A percentile compares a stretch with the other conserved stretches of the same genome.
Conservation (phyloP, 441 rosid genomes). For the Mallotus repandus region DNA sequence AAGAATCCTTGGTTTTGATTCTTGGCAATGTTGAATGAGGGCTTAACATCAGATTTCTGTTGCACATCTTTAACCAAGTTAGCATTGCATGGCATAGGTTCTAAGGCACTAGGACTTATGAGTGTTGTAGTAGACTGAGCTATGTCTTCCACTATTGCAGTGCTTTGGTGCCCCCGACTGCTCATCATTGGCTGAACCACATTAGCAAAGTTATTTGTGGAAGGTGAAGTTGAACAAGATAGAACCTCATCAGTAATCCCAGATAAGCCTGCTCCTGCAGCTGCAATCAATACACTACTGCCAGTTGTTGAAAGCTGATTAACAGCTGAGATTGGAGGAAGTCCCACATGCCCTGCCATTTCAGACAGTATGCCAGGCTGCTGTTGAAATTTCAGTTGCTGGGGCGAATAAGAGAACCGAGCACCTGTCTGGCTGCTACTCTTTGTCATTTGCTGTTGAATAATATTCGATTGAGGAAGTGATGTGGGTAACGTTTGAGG, state of each 20-base stretch:
- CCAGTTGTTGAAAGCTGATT: conserved; percentile 40
- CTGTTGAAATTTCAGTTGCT: conserved; percentile 41
- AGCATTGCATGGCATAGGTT: conserved; percentile 36
- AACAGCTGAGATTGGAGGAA: conserved; percentile 26
- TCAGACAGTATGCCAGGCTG: conserved; percentile 43
- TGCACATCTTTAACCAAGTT: conserved; percentile 39
- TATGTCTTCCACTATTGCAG: conserved; percentile 44
- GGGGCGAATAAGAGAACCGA: conserved; percentile 40
- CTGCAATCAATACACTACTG: conserved; percentile 34
- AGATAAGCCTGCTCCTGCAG: conserved; percentile 47
- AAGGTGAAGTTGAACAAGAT: conserved; percentile 60
- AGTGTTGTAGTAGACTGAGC: conserved; percentile 45
- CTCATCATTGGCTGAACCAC: conserved; percentile 38
- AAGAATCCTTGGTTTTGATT: conserved; percentile 48
- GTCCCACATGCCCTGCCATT: conserved; percentile 40
- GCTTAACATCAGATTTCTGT: conserved; percentile 54
- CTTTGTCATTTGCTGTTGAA: conserved; percentile 44
- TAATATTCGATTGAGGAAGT: conserved; percentile 41
- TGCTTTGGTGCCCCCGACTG: conserved; percentile 31
- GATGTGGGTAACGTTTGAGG: conserved; percentile 39
- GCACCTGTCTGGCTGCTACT: conserved; percentile 39
- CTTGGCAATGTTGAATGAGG: conserved; percentile 51
- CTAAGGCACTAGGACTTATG: conserved; percentile 41
- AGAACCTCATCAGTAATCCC: conserved; percentile 57
- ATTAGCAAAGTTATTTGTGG: conserved; percentile 40